Evolutionary conservation across 106 monocot species (phyloP).

Genomic region (Vanilla planifolia): DNA sequence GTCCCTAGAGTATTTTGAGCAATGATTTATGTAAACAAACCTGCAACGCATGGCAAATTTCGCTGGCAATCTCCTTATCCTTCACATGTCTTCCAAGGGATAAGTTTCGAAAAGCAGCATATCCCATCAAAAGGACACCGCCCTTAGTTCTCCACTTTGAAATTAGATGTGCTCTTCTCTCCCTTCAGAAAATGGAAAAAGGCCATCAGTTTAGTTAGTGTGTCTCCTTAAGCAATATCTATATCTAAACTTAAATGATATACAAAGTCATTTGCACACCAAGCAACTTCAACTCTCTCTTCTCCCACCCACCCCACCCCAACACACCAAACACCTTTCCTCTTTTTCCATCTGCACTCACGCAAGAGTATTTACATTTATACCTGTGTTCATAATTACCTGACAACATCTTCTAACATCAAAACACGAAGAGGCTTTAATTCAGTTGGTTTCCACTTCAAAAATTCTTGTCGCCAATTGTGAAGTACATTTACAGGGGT

Average conservation of each 20-base stretch:
- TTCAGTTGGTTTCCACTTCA: slow-evolving; percentile 80
- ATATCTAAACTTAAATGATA: too few relatives aligned
- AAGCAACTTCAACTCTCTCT: too few relatives aligned
- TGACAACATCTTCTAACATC: slow-evolving; percentile 86
- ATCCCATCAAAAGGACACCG: slow-evolving; percentile 89
- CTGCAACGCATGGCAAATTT: slow-evolving; percentile 64
- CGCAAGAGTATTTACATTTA: too few relatives aligned
- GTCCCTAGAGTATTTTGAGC: too few relatives aligned
- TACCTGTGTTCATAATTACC: too few relatives aligned
- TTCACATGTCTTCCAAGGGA: slow-evolving; percentile 73
- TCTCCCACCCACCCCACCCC: too few relatives aligned
- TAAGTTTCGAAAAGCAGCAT: slow-evolving; percentile 78
- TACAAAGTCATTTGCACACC: too few relatives aligned
- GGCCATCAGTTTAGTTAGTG: not conserved
- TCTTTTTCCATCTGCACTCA: too few relatives aligned
- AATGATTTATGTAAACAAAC: slow-evolving; percentile 31
- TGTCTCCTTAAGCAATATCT: not conserved
- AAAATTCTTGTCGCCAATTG: slow-evolving; percentile 88
- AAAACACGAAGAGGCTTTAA: slow-evolving; percentile 76
- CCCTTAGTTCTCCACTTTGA: slow-evolving; percentile 82
- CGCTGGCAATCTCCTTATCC: slow-evolving; percentile 51
- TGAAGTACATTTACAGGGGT: slow-evolving; percentile 98
- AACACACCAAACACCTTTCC: too few relatives aligned
- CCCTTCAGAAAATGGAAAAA: slow-evolving; percentile 29
- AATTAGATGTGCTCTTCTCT: slow-evolving; percentile 54